Evolutionary conservation across 2,329 filamentous ascomycete species (phyloP).

Genomic region (Talaromyces sp.): DNA sequence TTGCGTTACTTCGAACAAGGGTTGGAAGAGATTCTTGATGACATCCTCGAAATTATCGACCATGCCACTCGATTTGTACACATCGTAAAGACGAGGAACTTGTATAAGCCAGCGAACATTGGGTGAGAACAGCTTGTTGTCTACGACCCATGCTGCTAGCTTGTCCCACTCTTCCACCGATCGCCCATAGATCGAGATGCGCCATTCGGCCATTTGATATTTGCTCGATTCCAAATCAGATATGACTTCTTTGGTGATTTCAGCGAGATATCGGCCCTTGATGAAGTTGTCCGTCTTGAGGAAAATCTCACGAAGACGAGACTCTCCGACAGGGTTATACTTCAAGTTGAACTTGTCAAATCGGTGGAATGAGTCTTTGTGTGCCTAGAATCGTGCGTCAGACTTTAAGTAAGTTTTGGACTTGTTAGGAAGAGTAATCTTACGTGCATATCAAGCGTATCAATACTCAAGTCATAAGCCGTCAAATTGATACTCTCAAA

Average conservation of each 20-base stretch:
- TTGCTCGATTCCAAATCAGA: constrained; percentile 97
- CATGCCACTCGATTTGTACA: constrained; percentile 84
- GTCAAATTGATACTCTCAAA: constrained; percentile 97
- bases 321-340: constrained; percentile 96
- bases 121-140: constrained; percentile 96
- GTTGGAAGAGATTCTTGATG: constrained; percentile 85
- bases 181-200: constrained; percentile 93
- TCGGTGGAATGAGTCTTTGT: constrained; percentile 95
- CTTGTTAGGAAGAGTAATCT: constrained; percentile 34
- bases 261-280: constrained; percentile 88
- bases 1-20: constrained; percentile 89
- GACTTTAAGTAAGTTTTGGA: not conserved
- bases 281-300: constrained; percentile 98
- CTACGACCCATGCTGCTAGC: constrained; percentile 91
- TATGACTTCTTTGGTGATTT: constrained; percentile 98
- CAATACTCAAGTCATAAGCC: constrained; percentile 95
- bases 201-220: constrained; percentile 99
- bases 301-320: constrained; percentile 93
- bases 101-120: constrained; percentile 98
- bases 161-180: constrained; percentile 96
- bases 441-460: constrained; percentile 98
- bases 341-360: constrained; percentile 99
- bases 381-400: constrained; percentile 57
- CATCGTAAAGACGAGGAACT: constrained; percentile 88
- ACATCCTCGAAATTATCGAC: constrained; percentile 91